Base-by-base conservation (phyloP, 2,329 filamentous ascomycete genomes). In the Cadophora malorum region DNA sequence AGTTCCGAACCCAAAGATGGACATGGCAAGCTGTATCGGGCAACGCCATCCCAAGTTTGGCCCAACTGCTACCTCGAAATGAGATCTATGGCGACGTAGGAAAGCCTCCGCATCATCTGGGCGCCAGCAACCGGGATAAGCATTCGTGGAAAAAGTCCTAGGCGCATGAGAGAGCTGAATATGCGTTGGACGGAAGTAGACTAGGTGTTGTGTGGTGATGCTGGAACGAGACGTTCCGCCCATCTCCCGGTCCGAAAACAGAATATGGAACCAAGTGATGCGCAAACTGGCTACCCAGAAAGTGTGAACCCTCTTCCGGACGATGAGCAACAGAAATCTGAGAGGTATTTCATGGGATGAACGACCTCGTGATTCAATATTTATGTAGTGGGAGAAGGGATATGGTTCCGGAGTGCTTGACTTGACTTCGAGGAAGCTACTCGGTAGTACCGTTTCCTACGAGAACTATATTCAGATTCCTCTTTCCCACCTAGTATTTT, bases 221-320 rank as follows among this genome's bases (percentile, higher is more conserved):
- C 66, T 65, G 68, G 67, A 71, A 66, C 56, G 60, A 50, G 50
- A 69, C n/a, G 28, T 59, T 70, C 69, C 69, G 66, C 50, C n/a
- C 28, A 62, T 31, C 47, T 62, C 21, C 41, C 23, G 45, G 35
- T 38, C 38, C 59, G 1, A 50, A 62, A 62, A 50, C 41, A 50
- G 59, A 62, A 21, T 55, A 63, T 38, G 61, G 61, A 63, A 55
- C 61, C 31, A 41, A 10, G 19, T 55, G 64, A 49, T 56, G 60
- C 62, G 64, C 41, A 59, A 38, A 55, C 31, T 21, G 49, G 47
- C 38, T 53, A 38, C 33, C 35, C 25, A 33, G 64, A 28, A 64
- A 55, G 25, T 49, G 31, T 25, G 52, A 28, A 50, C 47, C 58
- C 52, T 28, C 59, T 66, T 69, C 53, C 56, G 67, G 58, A 25